Evolutionary conservation across 2,329 filamentous ascomycete species (phyloP).

Genomic region (Diaporthe nobilis): DNA sequence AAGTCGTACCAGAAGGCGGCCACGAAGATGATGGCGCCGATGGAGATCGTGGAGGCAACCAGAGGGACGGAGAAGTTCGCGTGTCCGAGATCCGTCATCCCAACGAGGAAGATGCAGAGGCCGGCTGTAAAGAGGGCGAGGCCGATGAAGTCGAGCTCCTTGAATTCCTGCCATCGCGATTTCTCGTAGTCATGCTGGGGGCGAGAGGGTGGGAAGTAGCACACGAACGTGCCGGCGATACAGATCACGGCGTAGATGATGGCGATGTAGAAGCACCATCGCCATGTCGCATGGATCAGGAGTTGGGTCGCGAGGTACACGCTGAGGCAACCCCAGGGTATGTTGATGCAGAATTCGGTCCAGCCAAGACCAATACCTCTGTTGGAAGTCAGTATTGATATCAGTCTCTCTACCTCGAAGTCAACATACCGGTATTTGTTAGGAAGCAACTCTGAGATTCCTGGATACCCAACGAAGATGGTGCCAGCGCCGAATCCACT

Average conservation of each 20-base stretch:
- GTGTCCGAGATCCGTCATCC: constrained; percentile 45
- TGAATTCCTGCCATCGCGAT: constrained; percentile 49
- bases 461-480: constrained; percentile 52
- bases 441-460: constrained; percentile 52
- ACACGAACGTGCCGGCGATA: constrained; percentile 46
- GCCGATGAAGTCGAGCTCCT: constrained; percentile 50
- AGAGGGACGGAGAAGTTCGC: constrained; percentile 41
- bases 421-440: constrained; percentile 51
- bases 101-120: constrained; percentile 45
- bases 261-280: constrained; percentile 48
- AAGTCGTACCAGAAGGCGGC: constrained; percentile 46
- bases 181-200: constrained; percentile 50
- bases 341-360: constrained; percentile 50
- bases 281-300: constrained; percentile 48
- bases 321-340: constrained; percentile 47
- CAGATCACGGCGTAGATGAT: constrained; percentile 48
- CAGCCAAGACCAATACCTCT: constrained; percentile 48
- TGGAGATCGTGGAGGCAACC: constrained; percentile 43
- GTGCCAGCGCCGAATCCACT: constrained; percentile 51
- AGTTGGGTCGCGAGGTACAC: constrained; percentile 49
- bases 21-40: constrained; percentile 44
- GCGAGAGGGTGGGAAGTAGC: constrained; percentile 48
- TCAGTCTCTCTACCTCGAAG: not conserved
- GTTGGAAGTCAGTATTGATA: not conserved
- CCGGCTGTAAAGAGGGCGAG: constrained; percentile 45